A percentile compares a stretch with the other conserved stretches of the same genome.
Evolutionary conservation across 768 basidiomycete species (phyloP).

Genomic region (Hygrophorus pudorinus): DNA sequence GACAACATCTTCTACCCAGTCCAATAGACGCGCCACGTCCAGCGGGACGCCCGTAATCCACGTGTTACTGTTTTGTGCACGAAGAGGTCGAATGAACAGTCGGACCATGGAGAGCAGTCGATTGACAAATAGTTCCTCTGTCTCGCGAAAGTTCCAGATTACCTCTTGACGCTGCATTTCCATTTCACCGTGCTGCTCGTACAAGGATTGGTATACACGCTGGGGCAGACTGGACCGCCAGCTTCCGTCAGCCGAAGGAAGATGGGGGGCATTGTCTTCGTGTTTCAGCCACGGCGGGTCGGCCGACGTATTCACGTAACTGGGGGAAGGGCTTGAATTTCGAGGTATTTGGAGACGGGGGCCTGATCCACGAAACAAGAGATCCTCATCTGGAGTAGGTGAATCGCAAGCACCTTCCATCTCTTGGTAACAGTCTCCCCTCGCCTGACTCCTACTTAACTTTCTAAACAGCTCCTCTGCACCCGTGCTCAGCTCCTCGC

Average conservation of each 20-base stretch:
- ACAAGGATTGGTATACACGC: constrained; percentile 24
- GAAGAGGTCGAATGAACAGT: constrained; percentile 73
- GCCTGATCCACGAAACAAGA: neutral
- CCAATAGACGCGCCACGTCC: constrained; percentile 63
- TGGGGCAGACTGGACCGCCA: constrained; percentile 26
- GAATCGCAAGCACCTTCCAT: neutral
- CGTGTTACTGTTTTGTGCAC: constrained; percentile 51
- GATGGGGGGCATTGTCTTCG: constrained; percentile 1
- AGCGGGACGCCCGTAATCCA: constrained; percentile 80
- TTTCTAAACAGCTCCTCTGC: constrained; percentile 38
- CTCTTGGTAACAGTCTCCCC: neutral
- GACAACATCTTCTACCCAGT: constrained; percentile 84
- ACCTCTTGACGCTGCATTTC: constrained; percentile 59
- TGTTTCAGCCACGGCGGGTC: neutral
- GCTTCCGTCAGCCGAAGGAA: constrained; percentile 6
- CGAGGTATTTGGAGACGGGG: neutral
- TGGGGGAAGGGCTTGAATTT: constrained; percentile 13
- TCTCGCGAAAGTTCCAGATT: constrained; percentile 56
- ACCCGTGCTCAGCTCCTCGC: constrained; percentile 31
- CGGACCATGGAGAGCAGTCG: constrained; percentile 55
- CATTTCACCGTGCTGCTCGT: constrained; percentile 29
- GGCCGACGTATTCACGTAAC: constrained; percentile 9
- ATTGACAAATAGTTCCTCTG: constrained; percentile 61
- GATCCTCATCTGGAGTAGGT: neutral
- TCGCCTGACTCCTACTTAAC: constrained; percentile 19